These are phyloP conservation scores for Fonsecaea monophora DNA, from an alignment of 2,329 filamentous ascomycete genomes.

Conservation along the genomic window DNA sequence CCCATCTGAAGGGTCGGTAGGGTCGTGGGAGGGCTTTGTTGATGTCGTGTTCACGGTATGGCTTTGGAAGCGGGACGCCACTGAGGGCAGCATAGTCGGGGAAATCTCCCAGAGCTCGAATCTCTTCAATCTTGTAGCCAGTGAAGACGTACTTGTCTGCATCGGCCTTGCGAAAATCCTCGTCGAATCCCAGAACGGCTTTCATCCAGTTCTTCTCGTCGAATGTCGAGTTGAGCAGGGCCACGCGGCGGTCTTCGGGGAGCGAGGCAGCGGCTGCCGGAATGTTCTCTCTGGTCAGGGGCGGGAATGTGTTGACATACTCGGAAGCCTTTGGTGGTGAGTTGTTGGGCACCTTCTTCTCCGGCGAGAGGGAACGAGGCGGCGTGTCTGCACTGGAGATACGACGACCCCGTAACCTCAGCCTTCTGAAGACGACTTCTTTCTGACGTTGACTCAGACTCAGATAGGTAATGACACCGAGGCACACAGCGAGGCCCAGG, in stretches of 20 bases:
- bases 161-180: conserved; percentile 48
- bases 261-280: conserved; percentile 42
- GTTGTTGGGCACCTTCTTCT: conserved; percentile 50
- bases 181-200: conserved; percentile 51
- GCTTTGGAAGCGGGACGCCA: conserved; percentile 72
- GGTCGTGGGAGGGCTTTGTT: conserved; percentile 72
- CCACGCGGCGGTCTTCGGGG: conserved; percentile 36
- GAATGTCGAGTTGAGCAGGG: conserved; percentile 35
- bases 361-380: conserved; percentile 60
- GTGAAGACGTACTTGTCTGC: conserved; percentile 64
- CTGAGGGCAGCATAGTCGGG: conserved; percentile 78
- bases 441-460: conserved; percentile 45
- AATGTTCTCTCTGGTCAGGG: conserved; percentile 58
- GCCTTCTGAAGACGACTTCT: conserved; percentile 49
- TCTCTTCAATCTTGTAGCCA: conserved; percentile 73
- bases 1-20: conserved; percentile 82
- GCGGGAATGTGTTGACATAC: conserved; percentile 61
- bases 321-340: conserved; percentile 42
- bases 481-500: conserved; percentile 28
- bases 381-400: conserved; percentile 60
- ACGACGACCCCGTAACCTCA: conserved; percentile 51
- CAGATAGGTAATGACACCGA: conserved; percentile 39
- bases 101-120: conserved; percentile 75
- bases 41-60: conserved; percentile 71
- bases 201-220: conserved; percentile 45